phyloP scores from a whole-genome alignment of 805 yeast genomes.

The Candida nemodendra region DNA sequence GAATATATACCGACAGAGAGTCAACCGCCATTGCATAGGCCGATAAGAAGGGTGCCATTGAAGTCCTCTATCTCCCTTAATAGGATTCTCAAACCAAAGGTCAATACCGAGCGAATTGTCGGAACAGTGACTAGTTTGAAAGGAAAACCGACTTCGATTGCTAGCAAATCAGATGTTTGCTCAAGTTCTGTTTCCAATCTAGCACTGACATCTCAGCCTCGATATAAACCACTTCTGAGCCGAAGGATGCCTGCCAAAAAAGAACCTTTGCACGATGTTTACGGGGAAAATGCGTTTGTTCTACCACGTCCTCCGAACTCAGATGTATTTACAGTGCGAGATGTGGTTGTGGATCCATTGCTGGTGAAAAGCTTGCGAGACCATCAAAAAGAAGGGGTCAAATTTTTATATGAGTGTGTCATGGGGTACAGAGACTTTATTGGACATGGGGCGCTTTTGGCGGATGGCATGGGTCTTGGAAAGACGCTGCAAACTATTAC shows the following conservation, averaged over 20 bases:
- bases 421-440: conserved; percentile 59
- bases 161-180: not conserved
- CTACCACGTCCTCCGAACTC: conserved; percentile 23
- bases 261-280: conserved; percentile 41
- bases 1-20: conserved; percentile 30
- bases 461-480: conserved; percentile 98
- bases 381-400: conserved; percentile 85
- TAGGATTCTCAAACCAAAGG: conserved; percentile 2
- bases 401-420: conserved; percentile 77
- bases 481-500: conserved; percentile 85
- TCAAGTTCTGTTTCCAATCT: not conserved
- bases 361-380: conserved; percentile 59
- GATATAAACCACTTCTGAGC: conserved; percentile 1
- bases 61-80: conserved; percentile 3
- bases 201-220: not conserved
- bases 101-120: not conserved
- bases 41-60: conserved; percentile 16
- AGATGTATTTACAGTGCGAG: conserved; percentile 18
- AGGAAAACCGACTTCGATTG: conserved; percentile 1
- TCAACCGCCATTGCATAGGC: not conserved
- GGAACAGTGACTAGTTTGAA: not conserved
- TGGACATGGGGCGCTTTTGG: conserved; percentile 74
- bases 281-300: conserved; percentile 37
- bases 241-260: conserved; percentile 14
- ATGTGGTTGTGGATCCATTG: conserved; percentile 61